phyloP scores from a whole-genome alignment of 2,329 filamentous ascomycete genomes.

The Fusarium multiceps region DNA sequence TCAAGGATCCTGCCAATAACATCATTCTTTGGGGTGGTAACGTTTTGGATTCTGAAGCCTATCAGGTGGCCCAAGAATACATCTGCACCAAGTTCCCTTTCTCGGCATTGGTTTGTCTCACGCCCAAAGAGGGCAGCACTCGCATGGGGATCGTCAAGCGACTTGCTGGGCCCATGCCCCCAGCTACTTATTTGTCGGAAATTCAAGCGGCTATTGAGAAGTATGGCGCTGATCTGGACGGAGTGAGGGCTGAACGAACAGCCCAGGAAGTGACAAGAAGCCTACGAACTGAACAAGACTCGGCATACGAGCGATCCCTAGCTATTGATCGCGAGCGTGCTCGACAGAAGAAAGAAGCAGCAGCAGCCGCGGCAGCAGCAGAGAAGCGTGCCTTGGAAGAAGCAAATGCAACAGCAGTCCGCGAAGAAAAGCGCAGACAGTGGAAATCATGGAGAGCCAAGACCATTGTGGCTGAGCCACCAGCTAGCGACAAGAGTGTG shows the following conservation, averaged over 20 bases:
- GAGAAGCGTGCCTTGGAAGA: constrained; percentile 70
- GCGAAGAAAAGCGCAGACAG: constrained; percentile 62
- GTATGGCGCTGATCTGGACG: constrained; percentile 79
- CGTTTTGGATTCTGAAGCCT: constrained; percentile 91
- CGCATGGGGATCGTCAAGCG: constrained; percentile 92
- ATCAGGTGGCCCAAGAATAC: constrained; percentile 88
- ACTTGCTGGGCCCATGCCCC: constrained; percentile 76
- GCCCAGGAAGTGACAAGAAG: constrained; percentile 85
- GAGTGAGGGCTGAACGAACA: constrained; percentile 78
- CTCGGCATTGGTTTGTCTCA: constrained; percentile 85
- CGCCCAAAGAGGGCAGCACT: constrained; percentile 82
- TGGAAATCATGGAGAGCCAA: constrained; percentile 86
- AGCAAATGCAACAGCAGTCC: constrained; percentile 68
- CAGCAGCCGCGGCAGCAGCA: constrained; percentile 74
- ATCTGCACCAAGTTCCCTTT: constrained; percentile 95
- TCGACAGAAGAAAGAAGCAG: constrained; percentile 79
- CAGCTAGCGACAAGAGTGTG: constrained; percentile 69
- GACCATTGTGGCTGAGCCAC: constrained; percentile 75
- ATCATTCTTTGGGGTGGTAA: constrained; percentile 93
- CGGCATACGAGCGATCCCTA: constrained; percentile 90
- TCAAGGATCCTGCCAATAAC: constrained; percentile 80
- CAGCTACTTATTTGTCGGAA: constrained; percentile 79
- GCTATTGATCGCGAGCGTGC: constrained; percentile 89
- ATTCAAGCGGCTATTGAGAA: constrained; percentile 78
- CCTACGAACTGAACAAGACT: constrained; percentile 89